phyloP scores from a whole-genome alignment of 257 asterid genomes.

The Lithospermum erythrorhizon region DNA sequence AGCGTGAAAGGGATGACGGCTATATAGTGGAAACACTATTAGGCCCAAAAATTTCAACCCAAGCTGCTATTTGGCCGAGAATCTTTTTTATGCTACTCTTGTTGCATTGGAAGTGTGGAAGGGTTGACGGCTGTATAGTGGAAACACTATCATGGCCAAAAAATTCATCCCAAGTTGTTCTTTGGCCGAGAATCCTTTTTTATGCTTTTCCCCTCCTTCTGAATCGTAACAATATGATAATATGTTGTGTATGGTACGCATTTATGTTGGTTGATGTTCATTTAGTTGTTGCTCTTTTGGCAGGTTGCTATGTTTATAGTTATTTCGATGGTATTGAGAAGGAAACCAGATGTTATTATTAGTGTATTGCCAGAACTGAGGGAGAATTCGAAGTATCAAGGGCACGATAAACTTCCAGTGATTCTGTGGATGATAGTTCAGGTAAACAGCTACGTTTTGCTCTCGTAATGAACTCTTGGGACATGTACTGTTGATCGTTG shows the following conservation, averaged over 20 bases:
- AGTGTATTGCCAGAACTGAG: constrained; percentile 39
- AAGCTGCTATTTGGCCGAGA: neutral
- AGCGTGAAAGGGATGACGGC: neutral
- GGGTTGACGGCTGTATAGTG: neutral
- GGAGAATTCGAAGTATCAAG: constrained; percentile 61
- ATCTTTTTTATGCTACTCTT: neutral
- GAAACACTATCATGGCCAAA: neutral
- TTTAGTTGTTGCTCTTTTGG: constrained; percentile 8
- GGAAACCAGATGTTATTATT: constrained; percentile 61
- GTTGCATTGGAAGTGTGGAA: neutral
- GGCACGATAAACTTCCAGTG: constrained; percentile 66
- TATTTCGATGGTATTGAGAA: constrained; percentile 60
- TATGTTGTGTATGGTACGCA: neutral
- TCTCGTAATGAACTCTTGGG: neutral
- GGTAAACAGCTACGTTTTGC: constrained; percentile 22
- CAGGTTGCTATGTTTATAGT: constrained; percentile 77
- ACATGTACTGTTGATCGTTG: neutral
- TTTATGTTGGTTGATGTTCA: neutral
- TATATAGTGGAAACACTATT: neutral
- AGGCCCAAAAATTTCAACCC: neutral
- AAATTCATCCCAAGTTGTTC: neutral
- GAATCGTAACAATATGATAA: neutral
- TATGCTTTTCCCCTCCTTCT: neutral
- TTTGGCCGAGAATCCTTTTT: neutral
- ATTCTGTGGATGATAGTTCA: constrained; percentile 64